Evolutionary conservation across 257 asterid species (phyloP), one percentile per base, ranked within the genome.

Genomic region (Solanum pimpinellifolium): DNA sequence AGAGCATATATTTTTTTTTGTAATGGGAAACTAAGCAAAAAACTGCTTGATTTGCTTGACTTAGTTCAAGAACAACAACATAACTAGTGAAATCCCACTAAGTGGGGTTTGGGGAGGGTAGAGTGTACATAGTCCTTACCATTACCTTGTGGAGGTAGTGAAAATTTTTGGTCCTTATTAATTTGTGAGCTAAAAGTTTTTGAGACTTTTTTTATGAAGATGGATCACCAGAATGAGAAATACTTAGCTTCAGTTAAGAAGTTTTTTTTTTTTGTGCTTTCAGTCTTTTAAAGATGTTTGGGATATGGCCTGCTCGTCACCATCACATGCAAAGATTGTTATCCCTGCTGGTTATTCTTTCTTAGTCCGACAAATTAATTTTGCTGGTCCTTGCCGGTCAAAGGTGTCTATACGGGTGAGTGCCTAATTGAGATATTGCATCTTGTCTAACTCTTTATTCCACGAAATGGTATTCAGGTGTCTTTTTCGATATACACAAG

Each of bases 301-400:
- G 99, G 86, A 90, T 87, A 87, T 44, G 70, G 98, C 98, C 18
- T 83, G 94, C 91, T 83, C 93, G 69, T 88, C 70, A 41, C 37
- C 90, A 44, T 90, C 92, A 11, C 89, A 75, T 9, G 60, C 93
- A 21, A 91, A 87, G 83, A 91, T 96, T 83, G 88, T 92, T 35
- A 83, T 96, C 62, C 98, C 95, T 42, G 84, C 85, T 39, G 91
- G 91, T 35, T 92, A 90, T 52, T 52, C 42, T 81, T 94, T 91
- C 89, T 88, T 91, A 44, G 89, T 95, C 89, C 83, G 89, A 83
- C 93, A 94, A 59, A 91, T 90, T 47, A 88, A 92, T 88, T 93
- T 96, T 78, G 86, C 88, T 15, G 98, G 99, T 70, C 98, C 95
- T 86, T 95, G 99, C 92, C 81, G 27, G 31, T 95, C 98, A 59